Evolutionary conservation across 2,329 filamentous ascomycete species (phyloP), one percentile per base, ranked within the genome.

Genomic region (Pestalotiopsis sp.): DNA sequence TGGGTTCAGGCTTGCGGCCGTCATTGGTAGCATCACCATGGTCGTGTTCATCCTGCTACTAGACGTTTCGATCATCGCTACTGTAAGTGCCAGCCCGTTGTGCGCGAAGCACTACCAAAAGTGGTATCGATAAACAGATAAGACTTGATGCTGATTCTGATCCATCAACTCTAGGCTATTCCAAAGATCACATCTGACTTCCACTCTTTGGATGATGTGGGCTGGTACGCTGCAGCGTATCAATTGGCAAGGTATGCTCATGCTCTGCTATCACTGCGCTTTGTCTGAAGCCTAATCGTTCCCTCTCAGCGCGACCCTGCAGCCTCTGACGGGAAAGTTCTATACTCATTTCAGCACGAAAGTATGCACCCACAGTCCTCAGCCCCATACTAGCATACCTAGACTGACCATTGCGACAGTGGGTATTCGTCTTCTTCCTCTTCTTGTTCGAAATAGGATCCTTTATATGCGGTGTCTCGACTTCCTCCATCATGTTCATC

Each of bases 21-120:
- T 77, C 3, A 67, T 82, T 17, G 68, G 68, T 4, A 75, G 76
- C 2, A 73, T 85, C 14, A 83, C 82, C 0, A 69, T 83, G 5
- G 80, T 79, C 4, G 78, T 80, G 13, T 86, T 86, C 68, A 70
- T 86, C 20, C 81, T 85, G 75, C 71, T 87, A 69, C 70, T 88
- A 3, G 86, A 88, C 67, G 82, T 80, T 44, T 85, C 85, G 0
- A 87, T 88, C 64, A 79, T 88, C 66, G 78, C 81, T 10, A 88
- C 86, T 7, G 86, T 82, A 69, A 65, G 63, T 57, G 14, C 20
- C 44, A 10, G 10, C 7, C 1, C 2, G 30, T n/a, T 6, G n/a
- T 4, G n/a, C 9, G 13, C 11, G 2, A 10, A 39, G n/a, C 13
- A 3, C 14, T 4, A 4, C 20, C 9, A 35, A 13, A 35, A 13